phyloP scores from a whole-genome alignment of 306 rosid species.

The Cicer judaicum region DNA sequence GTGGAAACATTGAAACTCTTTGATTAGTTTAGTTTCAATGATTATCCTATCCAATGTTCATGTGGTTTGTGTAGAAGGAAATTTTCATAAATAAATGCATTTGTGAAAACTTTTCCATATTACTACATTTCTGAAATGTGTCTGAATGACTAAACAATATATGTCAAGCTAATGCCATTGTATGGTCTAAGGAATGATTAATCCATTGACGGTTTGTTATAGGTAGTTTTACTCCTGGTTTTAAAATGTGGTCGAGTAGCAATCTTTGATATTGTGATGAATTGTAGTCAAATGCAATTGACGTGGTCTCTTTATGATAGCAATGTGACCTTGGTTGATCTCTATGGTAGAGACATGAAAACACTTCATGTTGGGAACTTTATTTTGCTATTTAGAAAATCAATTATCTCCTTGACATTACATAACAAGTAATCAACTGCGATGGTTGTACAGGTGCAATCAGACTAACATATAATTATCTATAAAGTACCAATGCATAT shows the following conservation, averaged over 20 bases:
- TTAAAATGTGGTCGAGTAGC: no score
- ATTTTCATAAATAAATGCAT: neutral
- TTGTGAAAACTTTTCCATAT: neutral
- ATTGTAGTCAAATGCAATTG: no score
- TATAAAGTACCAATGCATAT: neutral
- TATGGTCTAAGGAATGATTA: no score
- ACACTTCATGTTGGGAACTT: neutral
- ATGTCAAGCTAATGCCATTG: no score
- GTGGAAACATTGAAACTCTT: conserved; percentile 30
- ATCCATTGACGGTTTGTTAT: no score
- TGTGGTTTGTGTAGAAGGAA: neutral
- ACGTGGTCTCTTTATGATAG: no score
- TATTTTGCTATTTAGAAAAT: neutral
- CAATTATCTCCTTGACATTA: neutral
- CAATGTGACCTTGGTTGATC: no score
- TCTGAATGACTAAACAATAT: neutral
- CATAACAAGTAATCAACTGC: neutral
- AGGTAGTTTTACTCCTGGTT: no score
- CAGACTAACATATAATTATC: neutral
- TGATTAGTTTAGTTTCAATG: conserved; percentile 14
- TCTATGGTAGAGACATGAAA: no score
- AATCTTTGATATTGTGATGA: no score
- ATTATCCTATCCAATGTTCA: conserved; percentile 4
- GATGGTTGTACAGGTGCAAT: neutral
- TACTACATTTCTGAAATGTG: neutral